Evolutionary conservation across 345 rosid species (phyloP).

Genomic region (thale cress (Arabidopsis thaliana)): TAIR10.1 NC_003074.8:8113501-8114000

Average conservation of each 20-base stretch:
- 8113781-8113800: constrained; percentile 79
- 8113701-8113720: constrained; percentile 98
- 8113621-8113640: constrained; percentile 95
- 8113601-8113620: constrained; percentile 95
- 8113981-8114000: constrained; percentile 98
- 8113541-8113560: neutral
- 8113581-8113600: constrained; percentile 49
- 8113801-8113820: constrained; percentile 79
- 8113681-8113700: constrained; percentile 69
- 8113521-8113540: constrained; percentile 14
- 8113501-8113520: constrained; percentile 19
- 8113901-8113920: constrained; percentile 95
- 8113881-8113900: constrained; percentile 91
- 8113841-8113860: constrained; percentile 97
- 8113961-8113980: constrained; percentile 97
- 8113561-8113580: neutral
- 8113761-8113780: constrained; percentile 90
- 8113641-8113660: constrained; percentile 98
- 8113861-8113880: constrained; percentile 97
- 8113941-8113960: constrained; percentile 97
- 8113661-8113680: constrained; percentile 90
- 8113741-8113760: constrained; percentile 86
- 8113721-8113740: constrained; percentile 87
- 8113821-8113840: constrained; percentile 99
- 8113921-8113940: constrained; percentile 92